Conservation (phyloP, 1,284 basidiomycete species). For the Marasmius sp. region DNA sequence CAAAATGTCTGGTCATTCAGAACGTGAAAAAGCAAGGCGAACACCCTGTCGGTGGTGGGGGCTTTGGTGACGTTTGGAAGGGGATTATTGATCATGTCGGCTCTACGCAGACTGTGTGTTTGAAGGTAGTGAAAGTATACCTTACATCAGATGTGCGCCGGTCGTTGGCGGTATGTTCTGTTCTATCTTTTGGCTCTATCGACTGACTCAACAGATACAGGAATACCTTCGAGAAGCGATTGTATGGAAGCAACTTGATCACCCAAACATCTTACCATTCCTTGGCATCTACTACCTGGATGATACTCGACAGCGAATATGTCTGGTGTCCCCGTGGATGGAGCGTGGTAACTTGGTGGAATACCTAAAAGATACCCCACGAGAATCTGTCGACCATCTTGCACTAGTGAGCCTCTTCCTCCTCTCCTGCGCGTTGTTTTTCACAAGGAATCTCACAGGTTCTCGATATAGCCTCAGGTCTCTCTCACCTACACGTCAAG, state of each 20-base stretch:
- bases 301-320: not conserved
- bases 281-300: not conserved
- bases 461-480: not conserved
- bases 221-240: not conserved
- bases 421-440: not conserved
- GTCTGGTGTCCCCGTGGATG: not conserved
- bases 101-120: not conserved
- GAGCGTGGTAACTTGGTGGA: not conserved
- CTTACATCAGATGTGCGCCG: not conserved
- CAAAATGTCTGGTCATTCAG: not conserved
- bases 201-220: not conserved
- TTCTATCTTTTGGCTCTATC: not conserved
- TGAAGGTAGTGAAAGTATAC: not conserved
- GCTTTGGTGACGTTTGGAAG: not conserved
- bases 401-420: not conserved
- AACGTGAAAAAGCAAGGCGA: not conserved
- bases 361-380: not conserved
- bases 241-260: not conserved
- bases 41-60: not conserved
- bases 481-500: not conserved
- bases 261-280: not conserved
- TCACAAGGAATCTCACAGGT: not conserved
- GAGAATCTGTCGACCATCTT: not conserved
- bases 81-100: not conserved
- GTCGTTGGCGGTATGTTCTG: not conserved